Evolutionary conservation across 495 filamentous ascomycete genomes (phyloP).

Genomic region (Zalerion maritima): DNA sequence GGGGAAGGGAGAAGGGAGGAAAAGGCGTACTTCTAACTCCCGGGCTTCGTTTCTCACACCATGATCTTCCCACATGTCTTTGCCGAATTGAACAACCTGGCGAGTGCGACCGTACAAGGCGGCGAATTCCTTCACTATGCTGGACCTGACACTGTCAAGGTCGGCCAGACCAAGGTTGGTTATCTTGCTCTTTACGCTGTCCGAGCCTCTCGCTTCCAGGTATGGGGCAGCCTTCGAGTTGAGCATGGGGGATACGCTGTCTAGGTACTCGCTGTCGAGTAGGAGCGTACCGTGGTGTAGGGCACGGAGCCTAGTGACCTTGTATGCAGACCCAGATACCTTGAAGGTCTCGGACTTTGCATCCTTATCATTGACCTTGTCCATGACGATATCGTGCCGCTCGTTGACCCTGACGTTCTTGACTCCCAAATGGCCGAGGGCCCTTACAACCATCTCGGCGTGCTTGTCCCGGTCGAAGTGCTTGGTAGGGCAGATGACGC

Average conservation of each 20-base stretch:
- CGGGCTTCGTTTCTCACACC: conserved; percentile 4
- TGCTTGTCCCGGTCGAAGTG: conserved; percentile 73
- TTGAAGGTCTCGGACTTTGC: conserved; percentile 43
- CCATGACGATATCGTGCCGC: conserved; percentile 84
- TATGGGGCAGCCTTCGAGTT: conserved; percentile 57
- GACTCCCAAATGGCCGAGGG: conserved; percentile 42
- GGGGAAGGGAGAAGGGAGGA: neutral
- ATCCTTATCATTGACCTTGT: conserved; percentile 11
- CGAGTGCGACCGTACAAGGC: conserved; percentile 33
- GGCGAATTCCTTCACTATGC: conserved; percentile 37
- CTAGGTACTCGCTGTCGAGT: conserved; percentile 54
- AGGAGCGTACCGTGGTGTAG: conserved; percentile 90
- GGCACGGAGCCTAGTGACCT: conserved; percentile 60
- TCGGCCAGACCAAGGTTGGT: conserved; percentile 48
- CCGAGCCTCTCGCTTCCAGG: conserved; percentile 74
- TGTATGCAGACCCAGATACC: conserved; percentile 86
- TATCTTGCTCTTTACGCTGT: conserved; percentile 77
- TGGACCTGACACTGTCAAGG: conserved; percentile 31
- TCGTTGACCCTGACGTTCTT: conserved; percentile 56
- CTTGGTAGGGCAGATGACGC: conserved; percentile 63
- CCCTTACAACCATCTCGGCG: conserved; percentile 78
- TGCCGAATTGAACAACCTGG: conserved; percentile 2
- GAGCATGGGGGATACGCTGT: conserved; percentile 47
- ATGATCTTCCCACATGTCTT: conserved; percentile 1
- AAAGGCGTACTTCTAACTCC: conserved; percentile 11